A percentile compares a stretch with the other conserved stretches of the same genome.
Conservation (phyloP, 2,329 filamentous ascomycete species). For the Nigrospora sphaerica region DNA sequence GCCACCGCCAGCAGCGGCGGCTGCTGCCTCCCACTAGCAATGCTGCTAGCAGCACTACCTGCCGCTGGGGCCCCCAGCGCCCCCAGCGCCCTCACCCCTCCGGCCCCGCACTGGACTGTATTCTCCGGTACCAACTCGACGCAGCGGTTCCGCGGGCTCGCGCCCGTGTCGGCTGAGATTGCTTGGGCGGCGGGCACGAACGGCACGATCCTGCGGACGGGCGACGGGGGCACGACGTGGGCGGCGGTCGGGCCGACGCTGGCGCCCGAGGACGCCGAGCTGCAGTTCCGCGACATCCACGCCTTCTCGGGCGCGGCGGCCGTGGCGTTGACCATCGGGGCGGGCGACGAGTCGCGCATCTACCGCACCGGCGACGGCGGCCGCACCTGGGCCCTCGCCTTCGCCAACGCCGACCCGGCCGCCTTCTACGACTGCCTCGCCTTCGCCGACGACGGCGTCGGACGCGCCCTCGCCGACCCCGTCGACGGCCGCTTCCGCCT, state of each 20-base stretch:
- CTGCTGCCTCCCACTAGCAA: too few relatives aligned
- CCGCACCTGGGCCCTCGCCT: constrained; percentile 16
- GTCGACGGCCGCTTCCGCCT: constrained; percentile 24
- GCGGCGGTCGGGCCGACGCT: constrained; percentile 19
- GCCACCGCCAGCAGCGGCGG: too few relatives aligned
- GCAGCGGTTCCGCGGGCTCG: constrained; percentile 22
- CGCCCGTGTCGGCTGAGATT: constrained; percentile 19
- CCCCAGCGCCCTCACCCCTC: too few relatives aligned
- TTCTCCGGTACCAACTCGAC: constrained; percentile 12
- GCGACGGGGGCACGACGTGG: constrained; percentile 22
- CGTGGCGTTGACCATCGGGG: constrained; percentile 29
- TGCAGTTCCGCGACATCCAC: constrained; percentile 27
- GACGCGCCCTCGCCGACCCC: constrained; percentile 24
- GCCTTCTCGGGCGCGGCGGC: constrained; percentile 32
- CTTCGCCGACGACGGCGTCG: constrained; percentile 15
- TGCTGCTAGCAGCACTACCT: too few relatives aligned
- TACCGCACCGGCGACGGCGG: constrained; percentile 22
- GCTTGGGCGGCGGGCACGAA: constrained; percentile 24
- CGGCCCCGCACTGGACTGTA: not conserved
- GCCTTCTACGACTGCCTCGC: constrained; percentile 27
- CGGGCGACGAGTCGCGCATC: constrained; percentile 21
- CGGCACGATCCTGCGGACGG: constrained; percentile 21
- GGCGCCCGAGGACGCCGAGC: constrained; percentile 10
- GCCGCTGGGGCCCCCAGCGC: too few relatives aligned
- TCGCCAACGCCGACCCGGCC: constrained; percentile 17